Base-by-base conservation (phyloP, 139 green algal genomes). In the Picochlorum costavermella region DNA sequence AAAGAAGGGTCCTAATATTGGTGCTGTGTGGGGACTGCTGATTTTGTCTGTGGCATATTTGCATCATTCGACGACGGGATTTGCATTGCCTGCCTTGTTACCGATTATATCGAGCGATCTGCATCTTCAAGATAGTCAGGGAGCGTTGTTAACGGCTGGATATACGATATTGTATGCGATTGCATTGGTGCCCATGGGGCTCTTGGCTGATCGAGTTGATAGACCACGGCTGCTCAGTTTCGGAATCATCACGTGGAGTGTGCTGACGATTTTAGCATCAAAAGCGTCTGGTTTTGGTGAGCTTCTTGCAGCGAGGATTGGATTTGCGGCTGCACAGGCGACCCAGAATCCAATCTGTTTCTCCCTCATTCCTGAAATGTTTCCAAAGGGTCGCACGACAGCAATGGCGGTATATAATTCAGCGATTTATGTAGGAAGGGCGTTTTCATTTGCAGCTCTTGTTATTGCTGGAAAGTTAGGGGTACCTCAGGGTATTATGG, bases 361-460 rank as follows among this genome's bases (percentile, higher is more conserved):
- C 69, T 72, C 50, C 20, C 65, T 94, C 37, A 93, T 96, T 61
- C 88, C 88, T 0, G 89, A 96, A 65, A 76, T 96, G 0, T 96
- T 96, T 64, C 89, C 88, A 2, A 66, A 78, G 14, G 80, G 86
- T 63, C 79, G 85, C 26, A 88, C 81, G 20, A 89, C 81, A 4
- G 89, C 89, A 26, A 81, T 96, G 60, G 78, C 86, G 1, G 58
- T 81, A 30, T 96, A 96, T 79, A 96, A 96, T 76, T 84, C 73
- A 50, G 81, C 89, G 45, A 88, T 96, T 68, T 95, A 96, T 64
- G 65, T 87, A 6, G 89, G 89, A 1, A 77, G 89, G 0, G 88
- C 88, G 1, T 74, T 95, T 20, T 87, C 79, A 8, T 95, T 93
- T 65, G 79, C 70, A 13, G 70, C 79, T 2, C 69, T 93, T 33